Percentiles rank a stretch among this genome's conserved stretches.
Evolutionary conservation across 2,329 filamentous ascomycete genomes (phyloP).

Genomic region (Cladophialophora exuberans): DNA sequence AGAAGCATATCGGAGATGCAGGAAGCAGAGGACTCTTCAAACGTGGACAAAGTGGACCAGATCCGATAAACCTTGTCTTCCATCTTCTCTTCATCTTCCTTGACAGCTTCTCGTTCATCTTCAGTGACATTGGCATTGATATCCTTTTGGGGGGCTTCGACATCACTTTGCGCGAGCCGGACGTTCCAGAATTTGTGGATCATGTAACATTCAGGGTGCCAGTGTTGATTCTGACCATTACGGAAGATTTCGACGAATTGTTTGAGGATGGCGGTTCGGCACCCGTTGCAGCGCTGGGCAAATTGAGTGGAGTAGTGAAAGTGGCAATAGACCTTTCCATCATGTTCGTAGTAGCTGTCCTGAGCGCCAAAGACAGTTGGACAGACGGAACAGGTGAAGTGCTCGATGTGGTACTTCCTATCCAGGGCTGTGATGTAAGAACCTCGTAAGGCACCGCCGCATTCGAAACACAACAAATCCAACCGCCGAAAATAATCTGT

Average conservation of each 20-base stretch:
- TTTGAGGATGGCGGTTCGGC: constrained; percentile 94
- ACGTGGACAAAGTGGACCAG: constrained; percentile 95
- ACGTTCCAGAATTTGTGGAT: constrained; percentile 99
- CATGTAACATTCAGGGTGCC: constrained; percentile 99
- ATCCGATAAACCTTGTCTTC: constrained; percentile 98
- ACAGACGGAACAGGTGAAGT: constrained; percentile 97
- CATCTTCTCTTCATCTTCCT: constrained; percentile 87
- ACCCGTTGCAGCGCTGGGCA: constrained; percentile 93
- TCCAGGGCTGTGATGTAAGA: constrained; percentile 98
- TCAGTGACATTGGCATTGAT: constrained; percentile 62
- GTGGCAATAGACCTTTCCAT: constrained; percentile 94
- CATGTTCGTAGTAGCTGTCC: constrained; percentile 98
- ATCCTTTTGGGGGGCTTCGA: constrained; percentile 50
- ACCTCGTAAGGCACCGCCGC: constrained; percentile 86
- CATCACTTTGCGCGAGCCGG: constrained; percentile 68
- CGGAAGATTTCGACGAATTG: constrained; percentile 99
- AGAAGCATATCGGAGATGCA: constrained; percentile 99
- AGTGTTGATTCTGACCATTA: constrained; percentile 97
- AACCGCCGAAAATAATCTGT: constrained; percentile 96
- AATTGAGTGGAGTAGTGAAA: constrained; percentile 99
- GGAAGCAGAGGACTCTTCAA: constrained; percentile 95
- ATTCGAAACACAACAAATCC: constrained; percentile 87
- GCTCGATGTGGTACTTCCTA: constrained; percentile 97
- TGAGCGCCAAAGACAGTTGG: constrained; percentile 97
- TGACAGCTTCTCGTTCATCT: constrained; percentile 73